Evolutionary conservation across 176 grass and related monocot genomes (phyloP).

Genomic region (Hordeum marinum): DNA sequence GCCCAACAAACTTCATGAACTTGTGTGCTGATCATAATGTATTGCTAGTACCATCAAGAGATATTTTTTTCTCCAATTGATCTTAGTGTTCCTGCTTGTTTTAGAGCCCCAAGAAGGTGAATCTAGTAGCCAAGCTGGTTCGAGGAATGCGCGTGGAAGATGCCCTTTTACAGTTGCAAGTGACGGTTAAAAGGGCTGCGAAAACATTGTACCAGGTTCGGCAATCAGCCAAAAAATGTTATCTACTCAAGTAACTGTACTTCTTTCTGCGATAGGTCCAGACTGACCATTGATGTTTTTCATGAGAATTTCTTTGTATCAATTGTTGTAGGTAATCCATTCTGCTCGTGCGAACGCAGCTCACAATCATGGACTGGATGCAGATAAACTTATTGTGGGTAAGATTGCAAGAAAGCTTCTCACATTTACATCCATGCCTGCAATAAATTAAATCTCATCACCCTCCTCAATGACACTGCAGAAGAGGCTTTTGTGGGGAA

Average conservation of each 20-base stretch:
- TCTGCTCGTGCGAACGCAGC: slow-evolving; percentile 88
- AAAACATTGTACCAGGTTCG: slow-evolving; percentile 79
- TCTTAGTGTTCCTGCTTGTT: slow-evolving; percentile 1
- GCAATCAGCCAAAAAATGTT: background rate
- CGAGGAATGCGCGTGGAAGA: slow-evolving; percentile 94
- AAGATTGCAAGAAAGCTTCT: background rate
- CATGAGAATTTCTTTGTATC: background rate
- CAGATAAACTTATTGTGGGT: slow-evolving; percentile 87
- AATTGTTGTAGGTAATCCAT: slow-evolving; percentile 73
- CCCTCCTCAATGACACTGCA: background rate
- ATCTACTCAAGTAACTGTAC: background rate
- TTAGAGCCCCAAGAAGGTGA: slow-evolving; percentile 98
- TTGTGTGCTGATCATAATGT: background rate
- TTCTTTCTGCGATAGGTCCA: slow-evolving; percentile 2
- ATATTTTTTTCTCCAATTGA: background rate
- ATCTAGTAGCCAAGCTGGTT: slow-evolving; percentile 76
- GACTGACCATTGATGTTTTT: background rate
- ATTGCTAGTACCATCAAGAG: background rate
- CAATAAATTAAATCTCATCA: background rate
- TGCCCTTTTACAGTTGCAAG: slow-evolving; percentile 81
- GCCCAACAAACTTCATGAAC: background rate
- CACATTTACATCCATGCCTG: background rate
- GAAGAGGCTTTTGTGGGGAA: slow-evolving; percentile 89
- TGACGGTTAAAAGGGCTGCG: slow-evolving; percentile 88
- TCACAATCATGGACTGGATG: slow-evolving; percentile 78